A percentile compares a stretch with the other conserved stretches of the same genome.
phyloP scores from a whole-genome alignment of 179 eudicot species.

The Silene noctiflora region DNA sequence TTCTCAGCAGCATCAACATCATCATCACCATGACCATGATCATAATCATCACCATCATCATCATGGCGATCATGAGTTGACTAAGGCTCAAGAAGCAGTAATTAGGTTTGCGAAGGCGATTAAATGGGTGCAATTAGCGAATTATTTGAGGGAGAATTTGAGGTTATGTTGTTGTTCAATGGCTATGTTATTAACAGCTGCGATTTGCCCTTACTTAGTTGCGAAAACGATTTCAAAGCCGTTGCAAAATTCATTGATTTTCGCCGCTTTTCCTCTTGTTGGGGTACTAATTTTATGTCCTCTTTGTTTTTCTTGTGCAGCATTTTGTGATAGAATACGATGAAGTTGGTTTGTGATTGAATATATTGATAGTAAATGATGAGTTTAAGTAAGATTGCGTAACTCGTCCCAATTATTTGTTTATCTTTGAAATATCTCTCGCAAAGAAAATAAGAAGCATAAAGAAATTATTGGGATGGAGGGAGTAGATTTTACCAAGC shows the following conservation, averaged over 20 bases:
- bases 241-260: constrained; percentile 54
- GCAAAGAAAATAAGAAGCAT: too few relatives aligned
- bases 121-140: constrained; percentile 69
- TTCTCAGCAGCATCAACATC: constrained; percentile 23
- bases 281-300: constrained; percentile 57
- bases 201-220: constrained; percentile 65
- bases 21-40: constrained; percentile 19
- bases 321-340: background rate
- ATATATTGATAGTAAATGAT: too few relatives aligned
- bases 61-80: constrained; percentile 32
- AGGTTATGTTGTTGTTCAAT: constrained; percentile 71
- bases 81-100: constrained; percentile 49
- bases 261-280: constrained; percentile 82
- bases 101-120: constrained; percentile 54
- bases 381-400: too few relatives aligned
- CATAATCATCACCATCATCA: constrained; percentile 24
- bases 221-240: constrained; percentile 48
- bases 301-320: background rate
- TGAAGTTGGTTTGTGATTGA: background rate
- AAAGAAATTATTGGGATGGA: too few relatives aligned
- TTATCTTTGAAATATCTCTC: too few relatives aligned
- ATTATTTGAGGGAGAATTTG: constrained; percentile 74
- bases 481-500: too few relatives aligned
- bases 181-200: constrained; percentile 65
- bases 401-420: too few relatives aligned